phyloP scores from a whole-genome alignment of 441 rosid species.

The Erysimum cheiri region DNA sequence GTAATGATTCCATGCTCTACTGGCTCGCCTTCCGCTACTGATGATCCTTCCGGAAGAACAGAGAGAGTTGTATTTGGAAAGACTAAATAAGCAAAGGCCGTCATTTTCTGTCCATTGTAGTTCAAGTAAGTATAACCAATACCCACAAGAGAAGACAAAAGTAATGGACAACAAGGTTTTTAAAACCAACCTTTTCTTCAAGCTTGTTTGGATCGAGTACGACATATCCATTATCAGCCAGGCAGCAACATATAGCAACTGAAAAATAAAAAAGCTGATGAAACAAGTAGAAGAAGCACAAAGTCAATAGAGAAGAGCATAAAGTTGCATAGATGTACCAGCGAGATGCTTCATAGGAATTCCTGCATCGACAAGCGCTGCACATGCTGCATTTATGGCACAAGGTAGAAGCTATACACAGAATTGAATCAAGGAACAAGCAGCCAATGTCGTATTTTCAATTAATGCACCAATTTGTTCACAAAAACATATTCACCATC shows the following conservation, averaged over 20 bases:
- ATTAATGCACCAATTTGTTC: not conserved
- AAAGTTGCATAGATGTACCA: conserved; percentile 52
- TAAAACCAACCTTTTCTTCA: conserved; percentile 77
- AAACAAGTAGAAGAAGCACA: conserved; percentile 27
- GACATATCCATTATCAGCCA: conserved; percentile 62
- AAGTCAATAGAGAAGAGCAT: conserved; percentile 13
- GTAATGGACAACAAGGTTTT: not conserved
- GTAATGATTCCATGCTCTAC: conserved; percentile 79
- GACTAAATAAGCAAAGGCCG: conserved; percentile 77
- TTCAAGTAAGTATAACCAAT: conserved; percentile 23
- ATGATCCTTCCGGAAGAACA: conserved; percentile 59
- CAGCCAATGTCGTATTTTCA: not conserved
- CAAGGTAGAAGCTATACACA: conserved; percentile 82
- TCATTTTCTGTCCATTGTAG: conserved; percentile 67
- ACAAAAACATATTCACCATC: not conserved
- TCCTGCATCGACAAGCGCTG: conserved; percentile 98
- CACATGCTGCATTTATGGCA: conserved; percentile 94
- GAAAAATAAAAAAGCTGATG: conserved; percentile 25
- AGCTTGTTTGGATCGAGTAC: conserved; percentile 83
- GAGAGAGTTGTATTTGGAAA: conserved; percentile 78
- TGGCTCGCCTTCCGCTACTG: conserved; percentile 57
- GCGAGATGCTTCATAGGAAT: conserved; percentile 95
- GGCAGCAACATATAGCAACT: conserved; percentile 91
- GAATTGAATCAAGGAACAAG: conserved; percentile 51
- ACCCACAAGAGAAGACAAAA: conserved; percentile 1